Conservation (phyloP, 495 filamentous ascomycete species). For the Talaromyces thailandensis region DNA sequence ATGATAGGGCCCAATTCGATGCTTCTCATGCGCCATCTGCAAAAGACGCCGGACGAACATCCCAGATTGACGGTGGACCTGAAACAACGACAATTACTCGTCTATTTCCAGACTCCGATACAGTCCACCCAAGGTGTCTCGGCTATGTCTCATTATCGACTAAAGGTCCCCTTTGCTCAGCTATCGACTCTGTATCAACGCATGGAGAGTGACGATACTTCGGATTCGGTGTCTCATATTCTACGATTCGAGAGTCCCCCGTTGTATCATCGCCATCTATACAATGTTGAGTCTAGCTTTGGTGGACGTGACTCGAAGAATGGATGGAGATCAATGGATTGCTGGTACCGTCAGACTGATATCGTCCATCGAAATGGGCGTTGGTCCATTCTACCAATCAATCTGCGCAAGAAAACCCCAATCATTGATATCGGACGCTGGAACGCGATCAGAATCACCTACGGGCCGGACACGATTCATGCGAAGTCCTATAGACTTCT, state of each 20-base stretch:
- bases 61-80: constrained; percentile 20
- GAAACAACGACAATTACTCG: constrained; percentile 14
- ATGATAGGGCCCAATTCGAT: constrained; percentile 18
- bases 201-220: constrained; percentile 15
- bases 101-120: constrained; percentile 20
- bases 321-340: constrained; percentile 56
- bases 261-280: constrained; percentile 48
- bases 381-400: constrained; percentile 32
- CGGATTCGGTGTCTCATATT: constrained; percentile 36
- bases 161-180: constrained; percentile 57
- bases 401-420: constrained; percentile 44
- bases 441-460: constrained; percentile 32
- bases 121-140: constrained; percentile 1
- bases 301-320: constrained; percentile 27
- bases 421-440: constrained; percentile 62
- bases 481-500: constrained; percentile 36
- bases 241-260: constrained; percentile 59
- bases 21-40: constrained; percentile 20
- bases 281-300: constrained; percentile 28
- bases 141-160: constrained; percentile 25
- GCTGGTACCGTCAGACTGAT: constrained; percentile 70
- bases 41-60: constrained; percentile 1
- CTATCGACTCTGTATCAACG: constrained; percentile 47
- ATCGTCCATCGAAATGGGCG: constrained; percentile 42
- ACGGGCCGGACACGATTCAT: constrained; percentile 11